Conservation (phyloP, 192 early-diverging fungal species). For the Funneliformis geosporum region DNA sequence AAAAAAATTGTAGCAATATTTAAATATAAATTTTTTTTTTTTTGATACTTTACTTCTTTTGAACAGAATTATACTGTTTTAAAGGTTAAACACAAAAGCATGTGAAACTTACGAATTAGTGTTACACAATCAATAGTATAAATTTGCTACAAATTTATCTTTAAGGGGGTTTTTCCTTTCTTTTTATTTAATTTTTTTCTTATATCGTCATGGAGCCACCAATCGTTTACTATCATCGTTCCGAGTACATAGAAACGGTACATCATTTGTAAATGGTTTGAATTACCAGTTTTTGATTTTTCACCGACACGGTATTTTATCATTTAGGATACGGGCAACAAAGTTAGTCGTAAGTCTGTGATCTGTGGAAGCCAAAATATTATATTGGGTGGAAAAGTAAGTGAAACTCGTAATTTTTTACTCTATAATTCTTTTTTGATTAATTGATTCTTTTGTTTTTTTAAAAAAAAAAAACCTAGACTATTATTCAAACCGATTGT, state of each 20-base stretch:
- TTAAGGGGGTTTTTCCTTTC: too few relatives aligned
- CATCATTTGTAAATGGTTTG: not conserved
- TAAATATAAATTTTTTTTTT: not conserved
- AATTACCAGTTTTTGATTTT: not conserved
- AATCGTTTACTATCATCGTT: slow-evolving; percentile 70
- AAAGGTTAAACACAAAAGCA: too few relatives aligned
- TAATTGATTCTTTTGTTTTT: not conserved
- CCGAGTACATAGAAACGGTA: slow-evolving; percentile 96
- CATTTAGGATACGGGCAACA: slow-evolving; percentile 90
- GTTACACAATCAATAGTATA: too few relatives aligned
- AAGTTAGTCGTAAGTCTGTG: slow-evolving; percentile 88
- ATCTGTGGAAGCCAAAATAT: slow-evolving; percentile 97
- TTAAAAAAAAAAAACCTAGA: too few relatives aligned
- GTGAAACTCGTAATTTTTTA: not conserved
- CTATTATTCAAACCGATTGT: slow-evolving; percentile 88
- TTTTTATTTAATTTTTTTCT: too few relatives aligned
- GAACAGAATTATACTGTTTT: too few relatives aligned
- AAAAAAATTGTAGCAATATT: not conserved
- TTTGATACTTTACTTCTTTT: too few relatives aligned
- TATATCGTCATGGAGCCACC: slow-evolving; percentile 64
- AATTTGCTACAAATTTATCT: too few relatives aligned
- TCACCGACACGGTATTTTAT: not conserved
- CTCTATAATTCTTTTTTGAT: too few relatives aligned
- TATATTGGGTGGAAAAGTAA: slow-evolving; percentile 90
- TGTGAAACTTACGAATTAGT: too few relatives aligned